Conservation (phyloP, 352 stramenopile genomes). For the Phytophthora vignae region DNA sequence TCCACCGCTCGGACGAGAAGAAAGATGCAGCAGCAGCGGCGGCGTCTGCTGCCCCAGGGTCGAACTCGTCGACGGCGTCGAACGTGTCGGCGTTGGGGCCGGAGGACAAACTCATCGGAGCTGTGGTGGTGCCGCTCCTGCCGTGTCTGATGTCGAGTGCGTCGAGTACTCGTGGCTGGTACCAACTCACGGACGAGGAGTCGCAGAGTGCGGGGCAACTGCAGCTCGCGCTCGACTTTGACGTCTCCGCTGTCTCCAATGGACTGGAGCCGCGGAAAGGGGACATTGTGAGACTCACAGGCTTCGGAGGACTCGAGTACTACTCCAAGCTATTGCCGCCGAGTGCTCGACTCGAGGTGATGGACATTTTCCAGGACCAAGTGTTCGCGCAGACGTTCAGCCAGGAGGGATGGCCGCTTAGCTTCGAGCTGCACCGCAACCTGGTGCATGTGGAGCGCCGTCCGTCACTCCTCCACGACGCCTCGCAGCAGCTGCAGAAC, state of each 20-base stretch:
- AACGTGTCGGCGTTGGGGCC: constrained; percentile 26
- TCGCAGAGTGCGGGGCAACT: constrained; percentile 64
- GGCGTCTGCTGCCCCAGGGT: constrained; percentile 10
- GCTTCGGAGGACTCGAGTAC: constrained; percentile 75
- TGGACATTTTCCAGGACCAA: constrained; percentile 74
- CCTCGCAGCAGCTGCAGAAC: constrained; percentile 59
- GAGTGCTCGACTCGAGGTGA: constrained; percentile 58
- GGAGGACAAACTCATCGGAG: constrained; percentile 67
- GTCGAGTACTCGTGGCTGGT: constrained; percentile 68
- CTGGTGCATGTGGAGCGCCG: constrained; percentile 69
- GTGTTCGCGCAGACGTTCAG: constrained; percentile 65
- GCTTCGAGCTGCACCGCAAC: constrained; percentile 75
- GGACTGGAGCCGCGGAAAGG: constrained; percentile 56
- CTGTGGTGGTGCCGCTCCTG: constrained; percentile 63
- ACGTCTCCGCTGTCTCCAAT: constrained; percentile 45
- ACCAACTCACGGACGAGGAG: constrained; percentile 60
- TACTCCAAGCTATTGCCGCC: constrained; percentile 68
- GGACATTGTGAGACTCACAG: constrained; percentile 64
- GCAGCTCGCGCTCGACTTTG: constrained; percentile 67
- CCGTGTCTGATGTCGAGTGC: constrained; percentile 65
- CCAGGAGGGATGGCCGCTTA: constrained; percentile 65
- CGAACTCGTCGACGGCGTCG: constrained; percentile 6
- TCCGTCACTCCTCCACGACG: constrained; percentile 62
- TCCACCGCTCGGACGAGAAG: constrained; percentile 51
- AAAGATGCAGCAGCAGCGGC: constrained; percentile 12